These are phyloP conservation scores for Euphorbia lathyris DNA, from an alignment of 345 rosid genomes.

Conservation along the genomic window DNA sequence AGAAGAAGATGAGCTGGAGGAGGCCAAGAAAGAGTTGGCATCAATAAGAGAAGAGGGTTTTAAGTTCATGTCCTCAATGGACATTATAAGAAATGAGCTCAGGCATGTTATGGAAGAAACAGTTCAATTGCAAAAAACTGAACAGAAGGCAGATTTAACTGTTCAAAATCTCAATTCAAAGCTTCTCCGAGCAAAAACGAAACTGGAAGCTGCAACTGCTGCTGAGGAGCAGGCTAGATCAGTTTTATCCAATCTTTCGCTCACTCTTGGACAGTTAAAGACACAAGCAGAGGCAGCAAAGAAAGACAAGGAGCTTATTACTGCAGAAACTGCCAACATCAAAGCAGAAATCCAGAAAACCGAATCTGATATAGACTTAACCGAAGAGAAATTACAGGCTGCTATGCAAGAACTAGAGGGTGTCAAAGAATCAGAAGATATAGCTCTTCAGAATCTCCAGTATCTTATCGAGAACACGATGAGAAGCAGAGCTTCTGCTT, in stretches of 20 bases:
- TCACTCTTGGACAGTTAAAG: constrained; percentile 57
- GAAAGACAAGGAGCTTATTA: constrained; percentile 48
- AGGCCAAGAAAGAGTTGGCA: constrained; percentile 58
- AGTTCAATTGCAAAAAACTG: constrained; percentile 37
- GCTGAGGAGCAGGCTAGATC: constrained; percentile 56
- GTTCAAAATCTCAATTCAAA: constrained; percentile 61
- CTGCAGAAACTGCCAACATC: constrained; percentile 44
- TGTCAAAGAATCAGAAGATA: constrained; percentile 53
- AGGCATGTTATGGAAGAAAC: constrained; percentile 47
- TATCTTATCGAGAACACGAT: constrained; percentile 41
- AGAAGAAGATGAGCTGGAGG: constrained; percentile 60
- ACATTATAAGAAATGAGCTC: constrained; percentile 61
- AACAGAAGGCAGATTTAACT: constrained; percentile 43
- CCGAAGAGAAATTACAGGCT: constrained; percentile 52
- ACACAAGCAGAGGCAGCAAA: constrained; percentile 52
- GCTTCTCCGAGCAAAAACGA: constrained; percentile 66
- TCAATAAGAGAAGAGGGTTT: constrained; percentile 50
- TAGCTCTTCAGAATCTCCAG: constrained; percentile 56
- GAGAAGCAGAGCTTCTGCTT: constrained; percentile 44
- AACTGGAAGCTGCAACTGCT: constrained; percentile 48
- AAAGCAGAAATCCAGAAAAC: constrained; percentile 48
- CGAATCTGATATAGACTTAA: constrained; percentile 40
- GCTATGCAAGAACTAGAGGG: constrained; percentile 62
- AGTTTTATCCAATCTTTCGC: constrained; percentile 43
- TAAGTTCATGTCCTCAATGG: constrained; percentile 62